Evolutionary conservation across 2,329 filamentous ascomycete genomes (phyloP), one percentile per base, ranked within the genome.

Genomic region (Ophiostoma populinum): DNA sequence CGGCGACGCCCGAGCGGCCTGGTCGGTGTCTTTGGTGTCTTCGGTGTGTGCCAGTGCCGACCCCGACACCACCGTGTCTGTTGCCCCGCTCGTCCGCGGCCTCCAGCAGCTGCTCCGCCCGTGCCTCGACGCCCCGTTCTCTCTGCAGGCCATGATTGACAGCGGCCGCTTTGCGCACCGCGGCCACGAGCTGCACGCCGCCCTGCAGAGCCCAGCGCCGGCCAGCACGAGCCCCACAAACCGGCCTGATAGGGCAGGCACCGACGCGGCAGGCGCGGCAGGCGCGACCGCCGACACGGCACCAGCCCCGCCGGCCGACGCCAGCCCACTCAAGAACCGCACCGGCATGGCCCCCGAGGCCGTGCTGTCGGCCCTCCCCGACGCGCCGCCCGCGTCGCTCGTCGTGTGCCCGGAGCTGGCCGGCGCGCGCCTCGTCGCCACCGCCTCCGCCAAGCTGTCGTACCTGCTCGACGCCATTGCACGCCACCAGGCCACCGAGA

Each of bases 371-470:
- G 15, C 17, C 13, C 18, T 19, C 2, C 12, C 26, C 6, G n/a
- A 11, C 8, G 24, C 4, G 13, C 46, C 55, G 5, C 56, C 59
- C 1, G 55, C 62, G 1, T 61, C 71, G 1, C 19, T n/a, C n/a
- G n/a, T n/a, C n/a, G n/a, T n/a, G n/a, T n/a, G n/a, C n/a, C n/a
- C n/a, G n/a, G n/a, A n/a, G n/a, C 59, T 90, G 12, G 58, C 63
- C 8, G 52, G 61, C 22, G 70, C 78, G 0, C 66, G 56, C 36
- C 62, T 92, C 15, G 57, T 80, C n/a, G 83, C 81, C 4, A 93
- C 86, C 0, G 71, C 75, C 0, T 94, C 86, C 0, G 74, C 80
- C 0, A 95, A 95, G 53, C 62, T 94, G 3, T 86, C 80, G 3
- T 93, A 94, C 47, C 60, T 94, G 6, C 58, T 93, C 13, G 77